Evolutionary conservation across 108 stramenopile genomes (phyloP), one percentile per base, ranked within the genome.

Genomic region (Nannochloropsis granulata): DNA sequence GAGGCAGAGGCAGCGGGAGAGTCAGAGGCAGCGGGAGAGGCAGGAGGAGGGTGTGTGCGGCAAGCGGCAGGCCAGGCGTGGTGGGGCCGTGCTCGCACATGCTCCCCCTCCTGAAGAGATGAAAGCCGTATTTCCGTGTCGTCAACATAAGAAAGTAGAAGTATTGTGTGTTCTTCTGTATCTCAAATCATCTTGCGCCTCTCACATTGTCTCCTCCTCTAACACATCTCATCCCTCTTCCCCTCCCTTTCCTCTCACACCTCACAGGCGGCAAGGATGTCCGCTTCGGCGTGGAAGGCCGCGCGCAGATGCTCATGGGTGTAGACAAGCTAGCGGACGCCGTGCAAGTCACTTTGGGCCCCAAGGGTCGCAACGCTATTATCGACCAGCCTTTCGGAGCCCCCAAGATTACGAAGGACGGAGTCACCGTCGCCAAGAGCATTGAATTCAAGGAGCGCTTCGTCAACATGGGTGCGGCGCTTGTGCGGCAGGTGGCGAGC

Each of bases 361-460:
- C 99, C 83, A 99, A 99, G 92, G 99, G 99, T 80, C 96, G 99
- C 82, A 99, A 98, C 91, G 99, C 95, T 79, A 97, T 99, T 88
- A 94, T 99, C 88, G 95, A 95, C 42, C 99, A 99, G 91, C 93
- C 97, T 43, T 99, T 96, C 88, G 99, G 99, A n/a, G 90, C 97
- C 42, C 97, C 98, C 44, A 98, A 98, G 91, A 98, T 99, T 88
- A 99, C 99, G 85, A 99, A 99, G 93, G 98, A 99, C 90, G 99
- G 99, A 81, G 99, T 99, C 23, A 98, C 99, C 12, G 99, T 99
- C 23, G 99, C 99, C 85, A 99, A 99, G 92, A 90, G 94, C 87
- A 98, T 99, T 86, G 99, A 99, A 91, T 98, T 99, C 87, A 96
- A 95, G 85, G 95, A 81, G 25, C 81, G 81, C 24, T 97, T 97